These are phyloP conservation scores for Heterobasidion annosum DNA, from an alignment of 1,284 basidiomycete genomes.

Conservation along the genomic window DNA sequence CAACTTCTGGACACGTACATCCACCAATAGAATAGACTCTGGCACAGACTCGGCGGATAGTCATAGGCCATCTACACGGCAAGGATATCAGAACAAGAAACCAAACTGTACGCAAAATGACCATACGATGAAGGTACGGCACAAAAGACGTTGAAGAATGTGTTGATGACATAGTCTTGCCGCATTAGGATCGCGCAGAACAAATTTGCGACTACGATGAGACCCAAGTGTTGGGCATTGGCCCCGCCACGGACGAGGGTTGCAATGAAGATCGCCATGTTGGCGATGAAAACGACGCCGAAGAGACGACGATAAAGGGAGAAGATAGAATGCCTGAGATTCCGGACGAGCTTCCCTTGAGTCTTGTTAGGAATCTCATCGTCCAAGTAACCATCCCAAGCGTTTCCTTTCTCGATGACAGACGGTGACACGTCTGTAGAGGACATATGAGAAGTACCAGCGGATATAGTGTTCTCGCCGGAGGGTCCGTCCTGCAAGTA, in stretches of 20 bases:
- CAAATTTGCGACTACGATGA: constrained; percentile 42
- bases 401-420: constrained; percentile 17
- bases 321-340: constrained; percentile 45
- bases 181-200: constrained; percentile 52
- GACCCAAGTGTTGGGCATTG: constrained; percentile 37
- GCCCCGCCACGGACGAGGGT: constrained; percentile 28
- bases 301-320: constrained; percentile 50
- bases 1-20: constrained; percentile 17
- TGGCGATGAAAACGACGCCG: constrained; percentile 43
- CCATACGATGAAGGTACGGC: constrained; percentile 37
- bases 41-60: constrained; percentile 40
- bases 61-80: constrained; percentile 37
- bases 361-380: constrained; percentile 41
- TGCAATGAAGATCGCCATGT: constrained; percentile 42
- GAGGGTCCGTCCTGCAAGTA: background rate
- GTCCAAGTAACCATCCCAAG: constrained; percentile 44
- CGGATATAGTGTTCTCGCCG: background rate
- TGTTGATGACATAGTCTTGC: constrained; percentile 52
- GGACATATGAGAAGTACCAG: background rate
- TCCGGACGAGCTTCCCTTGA: constrained; percentile 35
- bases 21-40: constrained; percentile 53
- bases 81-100: background rate
- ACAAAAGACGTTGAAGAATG: constrained; percentile 43
- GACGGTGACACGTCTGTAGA: constrained; percentile 7
- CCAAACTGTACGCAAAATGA: background rate